These are phyloP conservation scores for Cercospora nicotianae DNA, from an alignment of 2,329 filamentous ascomycete genomes.

Conservation along the genomic window DNA sequence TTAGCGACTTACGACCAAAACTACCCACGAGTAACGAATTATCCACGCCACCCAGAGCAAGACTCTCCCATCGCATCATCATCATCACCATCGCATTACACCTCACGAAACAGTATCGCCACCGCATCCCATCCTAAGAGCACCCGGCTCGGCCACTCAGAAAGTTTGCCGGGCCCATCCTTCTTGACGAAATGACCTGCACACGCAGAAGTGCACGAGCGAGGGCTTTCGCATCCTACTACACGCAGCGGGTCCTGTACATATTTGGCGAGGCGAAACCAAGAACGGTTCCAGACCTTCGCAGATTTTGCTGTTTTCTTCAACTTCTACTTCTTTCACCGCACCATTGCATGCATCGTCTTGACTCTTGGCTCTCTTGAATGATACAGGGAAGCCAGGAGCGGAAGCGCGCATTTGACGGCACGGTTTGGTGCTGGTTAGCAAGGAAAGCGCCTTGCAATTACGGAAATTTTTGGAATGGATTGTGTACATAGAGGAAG, in stretches of 20 bases:
- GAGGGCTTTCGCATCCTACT: not conserved
- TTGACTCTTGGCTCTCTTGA: not conserved
- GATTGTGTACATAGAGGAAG: not conserved
- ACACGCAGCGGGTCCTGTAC: not conserved
- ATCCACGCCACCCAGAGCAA: not conserved
- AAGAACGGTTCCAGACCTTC: not conserved
- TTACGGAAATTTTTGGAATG: not conserved
- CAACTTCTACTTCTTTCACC: not conserved
- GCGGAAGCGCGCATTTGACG: not conserved
- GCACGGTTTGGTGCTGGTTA: not conserved
- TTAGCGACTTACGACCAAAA: not conserved
- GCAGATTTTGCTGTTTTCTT: not conserved
- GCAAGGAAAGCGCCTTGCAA: not conserved
- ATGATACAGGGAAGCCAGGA: not conserved
- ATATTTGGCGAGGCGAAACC: conserved; percentile 4
- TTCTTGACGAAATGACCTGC: not conserved
- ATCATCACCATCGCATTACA: not conserved
- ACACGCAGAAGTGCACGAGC: not conserved
- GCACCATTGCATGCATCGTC: not conserved
- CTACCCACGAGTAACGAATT: not conserved
- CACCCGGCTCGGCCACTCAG: not conserved
- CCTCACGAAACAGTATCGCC: conserved; percentile 1
- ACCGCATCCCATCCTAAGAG: not conserved
- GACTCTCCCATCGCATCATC: not conserved
- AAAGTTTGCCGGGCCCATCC: not conserved